Conservation (phyloP, 768 basidiomycete species). For the Leccinum obscurum region DNA sequence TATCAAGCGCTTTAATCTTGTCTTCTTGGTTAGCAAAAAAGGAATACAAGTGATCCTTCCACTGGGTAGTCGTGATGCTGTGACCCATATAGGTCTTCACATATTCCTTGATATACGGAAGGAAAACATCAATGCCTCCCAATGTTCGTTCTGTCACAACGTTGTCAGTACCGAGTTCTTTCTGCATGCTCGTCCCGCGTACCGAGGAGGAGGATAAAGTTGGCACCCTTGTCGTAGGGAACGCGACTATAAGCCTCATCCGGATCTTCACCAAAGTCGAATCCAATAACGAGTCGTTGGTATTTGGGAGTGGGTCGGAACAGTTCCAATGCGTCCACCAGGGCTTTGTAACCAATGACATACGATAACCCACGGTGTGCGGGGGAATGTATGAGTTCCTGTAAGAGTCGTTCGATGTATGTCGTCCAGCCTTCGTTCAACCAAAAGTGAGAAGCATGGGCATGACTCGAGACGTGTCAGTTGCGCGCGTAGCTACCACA, state of each 20-base stretch:
- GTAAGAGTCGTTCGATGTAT: slow-evolving; percentile 84
- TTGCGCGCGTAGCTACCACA: not conserved
- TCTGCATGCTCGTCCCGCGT: not conserved
- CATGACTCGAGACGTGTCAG: slow-evolving; percentile 45
- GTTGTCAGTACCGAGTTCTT: not conserved
- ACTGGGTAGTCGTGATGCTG: slow-evolving; percentile 57
- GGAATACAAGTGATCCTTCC: slow-evolving; percentile 56
- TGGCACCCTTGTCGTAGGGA: slow-evolving; percentile 90
- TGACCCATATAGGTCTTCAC: slow-evolving; percentile 53
- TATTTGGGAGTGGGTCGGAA: slow-evolving; percentile 64
- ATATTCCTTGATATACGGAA: slow-evolving; percentile 59
- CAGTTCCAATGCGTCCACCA: slow-evolving; percentile 67
- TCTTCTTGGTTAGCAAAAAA: slow-evolving; percentile 47
- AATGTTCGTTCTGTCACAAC: slow-evolving; percentile 45
- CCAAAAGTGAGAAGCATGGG: slow-evolving; percentile 81
- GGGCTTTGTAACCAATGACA: slow-evolving; percentile 69
- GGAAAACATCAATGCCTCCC: slow-evolving; percentile 55
- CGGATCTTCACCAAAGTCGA: slow-evolving; percentile 70
- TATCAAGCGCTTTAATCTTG: slow-evolving; percentile 49
- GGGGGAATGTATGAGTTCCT: slow-evolving; percentile 65
- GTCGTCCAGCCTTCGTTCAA: slow-evolving; percentile 95
- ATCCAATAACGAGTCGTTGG: slow-evolving; percentile 77
- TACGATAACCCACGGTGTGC: slow-evolving; percentile 80
- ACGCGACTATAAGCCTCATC: slow-evolving; percentile 75
- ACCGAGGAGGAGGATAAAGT: slow-evolving; percentile 85